Conservation (phyloP, 768 basidiomycete species). For the Coprinopsis sp. region DNA sequence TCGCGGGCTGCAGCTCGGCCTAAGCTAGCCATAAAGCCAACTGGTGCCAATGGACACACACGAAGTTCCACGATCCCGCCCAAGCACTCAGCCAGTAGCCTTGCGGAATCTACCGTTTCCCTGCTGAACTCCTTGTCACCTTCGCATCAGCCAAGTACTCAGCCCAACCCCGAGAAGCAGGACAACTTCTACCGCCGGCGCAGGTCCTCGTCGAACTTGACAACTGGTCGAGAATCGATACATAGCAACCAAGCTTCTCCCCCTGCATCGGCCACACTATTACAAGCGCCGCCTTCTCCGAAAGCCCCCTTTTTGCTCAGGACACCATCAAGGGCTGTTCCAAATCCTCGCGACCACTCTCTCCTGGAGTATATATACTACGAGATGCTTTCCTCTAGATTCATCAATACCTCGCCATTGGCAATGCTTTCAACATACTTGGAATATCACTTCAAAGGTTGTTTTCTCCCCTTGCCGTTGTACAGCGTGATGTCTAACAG, state of each 20-base stretch:
- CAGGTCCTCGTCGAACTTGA: slow-evolving; percentile 10
- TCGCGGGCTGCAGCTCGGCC: slow-evolving; percentile 18
- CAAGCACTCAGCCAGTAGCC: slow-evolving; percentile 9
- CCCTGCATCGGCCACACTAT: not conserved
- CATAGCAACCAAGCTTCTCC: not conserved
- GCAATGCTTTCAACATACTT: slow-evolving; percentile 56
- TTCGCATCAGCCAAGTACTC: too few species aligned
- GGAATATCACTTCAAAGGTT: slow-evolving; percentile 60
- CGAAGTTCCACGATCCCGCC: slow-evolving; percentile 6
- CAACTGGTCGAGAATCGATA: not conserved
- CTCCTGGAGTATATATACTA: slow-evolving; percentile 60
- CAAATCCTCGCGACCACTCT: slow-evolving; percentile 64
- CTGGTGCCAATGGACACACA: not conserved
- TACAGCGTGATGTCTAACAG: not conserved
- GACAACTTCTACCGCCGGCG: slow-evolving; percentile 5
- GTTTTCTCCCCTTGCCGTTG: slow-evolving; percentile 11
- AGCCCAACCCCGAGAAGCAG: slow-evolving; percentile 6
- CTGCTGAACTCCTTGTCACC: slow-evolving; percentile 20
- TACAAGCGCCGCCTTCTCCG: not conserved
- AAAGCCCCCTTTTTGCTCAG: slow-evolving; percentile 30
- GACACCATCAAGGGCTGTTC: slow-evolving; percentile 34
- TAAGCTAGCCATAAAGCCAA: slow-evolving; percentile 16
- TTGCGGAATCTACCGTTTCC: slow-evolving; percentile 22
- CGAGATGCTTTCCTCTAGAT: slow-evolving; percentile 63
- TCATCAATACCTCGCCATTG: slow-evolving; percentile 63